Evolutionary conservation across 768 basidiomycete species (phyloP).

Genomic region (Imleria badia): DNA sequence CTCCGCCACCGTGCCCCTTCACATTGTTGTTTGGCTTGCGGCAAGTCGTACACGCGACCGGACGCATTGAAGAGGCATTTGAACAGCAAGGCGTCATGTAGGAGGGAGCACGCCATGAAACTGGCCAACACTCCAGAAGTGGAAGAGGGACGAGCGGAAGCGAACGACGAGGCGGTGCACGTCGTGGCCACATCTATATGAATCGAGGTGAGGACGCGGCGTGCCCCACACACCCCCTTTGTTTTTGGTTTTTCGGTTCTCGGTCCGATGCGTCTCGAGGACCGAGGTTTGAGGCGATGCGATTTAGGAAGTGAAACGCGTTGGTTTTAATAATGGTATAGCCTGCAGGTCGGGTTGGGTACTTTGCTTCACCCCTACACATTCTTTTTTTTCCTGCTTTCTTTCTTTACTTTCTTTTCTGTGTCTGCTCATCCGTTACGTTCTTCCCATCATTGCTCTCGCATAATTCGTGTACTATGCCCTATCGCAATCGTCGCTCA

Average conservation of each 20-base stretch:
- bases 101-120: conserved; percentile 22
- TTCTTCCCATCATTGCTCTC: neutral
- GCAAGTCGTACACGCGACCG: conserved; percentile 28
- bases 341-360: conserved; percentile 10
- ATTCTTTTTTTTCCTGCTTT: neutral
- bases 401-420: too few species aligned
- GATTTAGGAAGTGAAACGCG: too few species aligned
- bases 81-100: conserved; percentile 28
- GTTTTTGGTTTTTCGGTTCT: neutral
- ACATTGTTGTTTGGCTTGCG: conserved; percentile 23
- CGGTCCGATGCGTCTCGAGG: neutral
- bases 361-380: neutral
- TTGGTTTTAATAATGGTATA: neutral
- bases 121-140: neutral
- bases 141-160: conserved; percentile 15
- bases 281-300: too few species aligned
- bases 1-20: conserved; percentile 28
- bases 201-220: conserved; percentile 22
- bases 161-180: conserved; percentile 18
- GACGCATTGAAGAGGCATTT: conserved; percentile 36
- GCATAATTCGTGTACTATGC: neutral
- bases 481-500: neutral
- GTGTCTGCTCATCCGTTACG: too few species aligned
- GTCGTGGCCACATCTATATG: conserved; percentile 2
- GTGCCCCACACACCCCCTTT: conserved; percentile 7